Evolutionary conservation across 768 basidiomycete species (phyloP).

Genomic region (Rossbeevera mucosa): DNA sequence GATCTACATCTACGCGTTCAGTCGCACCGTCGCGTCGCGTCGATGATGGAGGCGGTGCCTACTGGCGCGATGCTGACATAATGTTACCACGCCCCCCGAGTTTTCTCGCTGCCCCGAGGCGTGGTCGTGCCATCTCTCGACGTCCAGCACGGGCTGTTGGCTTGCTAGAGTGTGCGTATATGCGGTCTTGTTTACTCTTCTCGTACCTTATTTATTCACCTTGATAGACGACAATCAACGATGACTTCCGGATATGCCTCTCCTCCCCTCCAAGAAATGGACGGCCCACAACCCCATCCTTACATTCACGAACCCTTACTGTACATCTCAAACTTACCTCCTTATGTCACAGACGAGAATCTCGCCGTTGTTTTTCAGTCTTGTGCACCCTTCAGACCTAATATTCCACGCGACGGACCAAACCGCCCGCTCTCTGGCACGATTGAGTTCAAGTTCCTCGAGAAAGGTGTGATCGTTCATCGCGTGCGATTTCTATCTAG

Average conservation of each 20-base stretch:
- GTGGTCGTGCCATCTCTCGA: slow-evolving; percentile 25
- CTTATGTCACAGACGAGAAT: slow-evolving; percentile 70
- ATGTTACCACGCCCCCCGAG: slow-evolving; percentile 29
- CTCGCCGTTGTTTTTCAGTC: slow-evolving; percentile 67
- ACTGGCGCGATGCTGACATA: slow-evolving; percentile 26
- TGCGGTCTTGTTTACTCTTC: neutral
- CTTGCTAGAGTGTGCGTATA: slow-evolving; percentile 26
- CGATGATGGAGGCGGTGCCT: neutral
- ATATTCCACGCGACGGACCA: slow-evolving; percentile 58
- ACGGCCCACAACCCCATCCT: slow-evolving; percentile 54
- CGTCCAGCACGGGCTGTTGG: slow-evolving; percentile 32
- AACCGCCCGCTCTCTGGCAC: slow-evolving; percentile 57
- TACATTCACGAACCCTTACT: slow-evolving; percentile 81
- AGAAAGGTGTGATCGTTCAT: slow-evolving; percentile 56
- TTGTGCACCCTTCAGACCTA: slow-evolving; percentile 80
- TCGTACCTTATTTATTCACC: neutral
- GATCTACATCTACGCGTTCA: neutral
- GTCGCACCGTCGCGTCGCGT: neutral
- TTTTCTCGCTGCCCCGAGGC: slow-evolving; percentile 26
- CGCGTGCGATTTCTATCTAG: slow-evolving; percentile 2
- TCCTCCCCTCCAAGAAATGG: slow-evolving; percentile 29
- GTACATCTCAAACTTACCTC: slow-evolving; percentile 74
- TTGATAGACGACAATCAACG: slow-evolving; percentile 31
- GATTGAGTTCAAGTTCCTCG: slow-evolving; percentile 79
- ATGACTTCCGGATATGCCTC: slow-evolving; percentile 35